phyloP scores from a whole-genome alignment of 2,329 filamentous ascomycete species.

The Knoxdaviesia proteae region DNA sequence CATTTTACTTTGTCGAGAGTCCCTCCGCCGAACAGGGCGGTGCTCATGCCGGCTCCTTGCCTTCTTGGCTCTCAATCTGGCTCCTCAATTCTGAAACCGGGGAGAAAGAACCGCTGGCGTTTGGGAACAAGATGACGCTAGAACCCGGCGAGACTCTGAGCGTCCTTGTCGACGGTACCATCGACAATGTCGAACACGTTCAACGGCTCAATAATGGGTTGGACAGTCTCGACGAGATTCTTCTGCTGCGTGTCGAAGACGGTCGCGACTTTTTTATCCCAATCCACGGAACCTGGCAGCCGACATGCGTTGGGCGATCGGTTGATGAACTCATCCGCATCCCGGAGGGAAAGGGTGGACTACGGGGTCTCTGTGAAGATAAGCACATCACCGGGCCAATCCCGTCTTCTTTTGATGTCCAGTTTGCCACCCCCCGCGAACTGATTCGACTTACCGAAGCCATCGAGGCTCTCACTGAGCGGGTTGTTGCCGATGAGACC shows the following conservation, averaged over 20 bases:
- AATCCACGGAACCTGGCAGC: conserved; percentile 56
- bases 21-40: conserved; percentile 25
- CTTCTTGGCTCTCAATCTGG: conserved; percentile 28
- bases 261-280: conserved; percentile 87
- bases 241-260: conserved; percentile 64
- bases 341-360: conserved; percentile 48
- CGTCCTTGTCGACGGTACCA: conserved; percentile 44
- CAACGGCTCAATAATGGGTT: conserved; percentile 50
- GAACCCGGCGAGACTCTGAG: conserved; percentile 69
- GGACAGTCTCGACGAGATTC: conserved; percentile 55
- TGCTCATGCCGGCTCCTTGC: conserved; percentile 51
- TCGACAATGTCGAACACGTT: conserved; percentile 43
- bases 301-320: conserved; percentile 64
- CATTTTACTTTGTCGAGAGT: conserved; percentile 59
- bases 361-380: conserved; percentile 28
- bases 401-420: conserved; percentile 35
- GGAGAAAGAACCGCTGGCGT: conserved; percentile 12
- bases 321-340: conserved; percentile 77
- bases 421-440: conserved; percentile 69
- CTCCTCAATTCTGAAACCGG: conserved; percentile 12
- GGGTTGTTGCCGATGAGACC: conserved; percentile 36
- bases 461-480: conserved; percentile 37
- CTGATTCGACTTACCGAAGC: conserved; percentile 76
- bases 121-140: conserved; percentile 38
- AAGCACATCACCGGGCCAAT: conserved; percentile 24